Base-by-base conservation (phyloP, 2,329 filamentous ascomycete species). In the Achaetomium macrosporum region DNA sequence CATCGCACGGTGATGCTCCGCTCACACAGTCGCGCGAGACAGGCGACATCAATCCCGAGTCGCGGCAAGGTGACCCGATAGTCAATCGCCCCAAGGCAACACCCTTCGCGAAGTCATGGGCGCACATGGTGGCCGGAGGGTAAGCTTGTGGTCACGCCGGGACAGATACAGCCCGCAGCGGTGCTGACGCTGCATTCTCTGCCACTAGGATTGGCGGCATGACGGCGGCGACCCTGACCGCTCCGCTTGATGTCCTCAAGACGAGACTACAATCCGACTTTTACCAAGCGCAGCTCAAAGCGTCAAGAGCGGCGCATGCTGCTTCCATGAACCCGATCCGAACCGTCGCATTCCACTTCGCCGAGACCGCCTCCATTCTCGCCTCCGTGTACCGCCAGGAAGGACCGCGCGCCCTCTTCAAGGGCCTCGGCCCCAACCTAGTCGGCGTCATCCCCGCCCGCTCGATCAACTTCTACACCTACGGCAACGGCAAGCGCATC, bases 191-290 rank as follows among this genome's bases (percentile, higher is more conserved):
- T 17, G 3, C 16, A 3, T 42, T 53, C 39, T 41, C 20, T 41
- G 12, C 42, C 19, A 30, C 33, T 60, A 95, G 91, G 40, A 73
- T 89, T 48, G 91, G 91, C 62, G 91, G 91, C 61, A 95, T 96
- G 85, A 90, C 89, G 16, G 86, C 92, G 11, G 88, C 92, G 20
- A 85, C 88, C n/a, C 72, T 96, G n/a, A 96, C 92, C 1, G 90
- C 90, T 9, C 92, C 92, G 19, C 85, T 97, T 55, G 92, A 96
- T 66, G 91, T 96, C 31, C 79, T 97, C 47, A 95, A 95, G 70
- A 97, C 92, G 11, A 84, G 92, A 35, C 77, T 97, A 3, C 92
- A 97, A 69, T 95, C 90, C 64, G 91, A 95, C 66, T 95, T 95
- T 68, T 96, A 96, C 76, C 89, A 96, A 68, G 78, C 84, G 9